Conservation (phyloP, 2,329 filamentous ascomycete genomes). For the Fusarium sp. region DNA sequence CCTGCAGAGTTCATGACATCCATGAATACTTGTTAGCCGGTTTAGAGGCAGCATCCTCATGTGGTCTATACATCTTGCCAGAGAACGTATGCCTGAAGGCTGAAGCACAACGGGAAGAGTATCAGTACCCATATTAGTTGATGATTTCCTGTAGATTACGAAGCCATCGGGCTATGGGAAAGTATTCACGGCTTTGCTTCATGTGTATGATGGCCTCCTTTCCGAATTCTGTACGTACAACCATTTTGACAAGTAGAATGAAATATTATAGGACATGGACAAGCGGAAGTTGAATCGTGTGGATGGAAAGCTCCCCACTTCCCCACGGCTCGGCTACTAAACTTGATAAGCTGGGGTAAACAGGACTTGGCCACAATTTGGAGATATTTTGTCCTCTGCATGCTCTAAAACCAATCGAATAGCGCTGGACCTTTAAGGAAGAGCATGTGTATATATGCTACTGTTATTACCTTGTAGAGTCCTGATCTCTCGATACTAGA, state of each 20-base stretch:
- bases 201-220: not conserved
- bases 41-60: no score
- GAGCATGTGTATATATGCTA: no score
- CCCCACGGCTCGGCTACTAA: conserved; percentile 11
- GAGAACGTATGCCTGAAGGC: no score
- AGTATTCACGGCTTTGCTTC: not conserved
- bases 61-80: no score
- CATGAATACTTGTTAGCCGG: no score
- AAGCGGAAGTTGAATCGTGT: conserved; percentile 8
- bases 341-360: conserved; percentile 16
- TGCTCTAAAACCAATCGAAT: not conserved
- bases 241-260: not conserved
- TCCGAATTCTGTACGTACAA: not conserved
- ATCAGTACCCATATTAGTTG: no score
- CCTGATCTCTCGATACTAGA: no score
- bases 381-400: not conserved
- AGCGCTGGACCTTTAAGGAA: not conserved
- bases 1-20: no score
- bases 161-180: conserved; percentile 2
- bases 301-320: conserved; percentile 30
- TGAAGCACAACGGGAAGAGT: no score
- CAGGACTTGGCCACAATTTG: not conserved
- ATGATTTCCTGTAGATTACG: not conserved
- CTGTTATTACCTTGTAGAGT: no score
- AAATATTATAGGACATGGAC: not conserved